These are phyloP conservation scores for Sclerospora graminicola DNA, from an alignment of 352 stramenopile genomes.

Conservation along the genomic window DNA sequence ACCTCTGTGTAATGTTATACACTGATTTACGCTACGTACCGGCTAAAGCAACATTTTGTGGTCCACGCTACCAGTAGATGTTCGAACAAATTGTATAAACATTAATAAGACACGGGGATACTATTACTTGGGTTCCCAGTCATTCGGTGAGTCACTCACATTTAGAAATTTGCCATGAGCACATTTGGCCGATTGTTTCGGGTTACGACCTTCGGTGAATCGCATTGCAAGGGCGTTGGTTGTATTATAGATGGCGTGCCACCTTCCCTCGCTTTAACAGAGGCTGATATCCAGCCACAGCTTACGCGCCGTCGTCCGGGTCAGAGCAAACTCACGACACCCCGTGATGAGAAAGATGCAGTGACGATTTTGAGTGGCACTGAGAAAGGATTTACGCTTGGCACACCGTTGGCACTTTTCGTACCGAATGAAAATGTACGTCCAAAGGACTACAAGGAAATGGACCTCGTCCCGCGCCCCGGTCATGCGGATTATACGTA, in stretches of 20 bases:
- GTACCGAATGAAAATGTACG: constrained; percentile 97
- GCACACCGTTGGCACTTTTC: constrained; percentile 95
- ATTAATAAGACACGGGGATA: no score
- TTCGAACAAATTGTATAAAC: no score
- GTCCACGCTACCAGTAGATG: no score
- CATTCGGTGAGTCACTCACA: no score
- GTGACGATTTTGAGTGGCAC: constrained; percentile 97
- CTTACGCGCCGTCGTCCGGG: constrained; percentile 94
- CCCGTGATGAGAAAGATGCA: constrained; percentile 94
- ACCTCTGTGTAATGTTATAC: no score
- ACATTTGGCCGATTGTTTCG: constrained; percentile 96
- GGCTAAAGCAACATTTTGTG: no score
- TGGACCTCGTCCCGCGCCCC: constrained; percentile 86
- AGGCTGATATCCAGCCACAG: constrained; percentile 95
- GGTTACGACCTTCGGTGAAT: constrained; percentile 98
- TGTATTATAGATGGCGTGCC: constrained; percentile 96
- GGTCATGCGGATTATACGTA: constrained; percentile 98
- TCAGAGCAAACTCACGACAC: constrained; percentile 97
- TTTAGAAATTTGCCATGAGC: no score
- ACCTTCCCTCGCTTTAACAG: constrained; percentile 90
- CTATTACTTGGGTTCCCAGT: no score
- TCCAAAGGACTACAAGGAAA: constrained; percentile 95
- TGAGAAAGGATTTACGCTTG: constrained; percentile 88
- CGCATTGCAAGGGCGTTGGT: constrained; percentile 95
- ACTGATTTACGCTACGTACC: no score